Evolutionary conservation across 805 yeast species (phyloP).

Genomic region (Kodamaea kaohsiungensis): DNA sequence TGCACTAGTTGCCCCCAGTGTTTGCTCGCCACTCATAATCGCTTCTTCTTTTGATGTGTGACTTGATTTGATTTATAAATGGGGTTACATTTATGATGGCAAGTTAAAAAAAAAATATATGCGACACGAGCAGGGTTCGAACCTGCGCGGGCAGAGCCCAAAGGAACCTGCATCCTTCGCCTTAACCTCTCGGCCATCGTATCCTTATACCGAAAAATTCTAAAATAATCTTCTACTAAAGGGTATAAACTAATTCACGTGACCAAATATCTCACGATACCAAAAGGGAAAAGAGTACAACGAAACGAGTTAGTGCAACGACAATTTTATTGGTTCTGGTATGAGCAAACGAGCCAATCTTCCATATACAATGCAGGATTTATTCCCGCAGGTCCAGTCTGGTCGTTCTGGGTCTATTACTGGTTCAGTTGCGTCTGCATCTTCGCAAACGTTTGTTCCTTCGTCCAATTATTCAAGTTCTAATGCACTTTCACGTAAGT

Average conservation of each 20-base stretch:
- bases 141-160: slow-evolving; percentile 81
- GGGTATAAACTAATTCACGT: neutral
- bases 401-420: slow-evolving; percentile 15
- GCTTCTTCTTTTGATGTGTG: neutral
- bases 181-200: slow-evolving; percentile 79
- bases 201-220: slow-evolving; percentile 15
- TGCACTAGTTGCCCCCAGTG: neutral
- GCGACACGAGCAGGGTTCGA: slow-evolving; percentile 78
- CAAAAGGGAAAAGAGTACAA: slow-evolving; percentile 6
- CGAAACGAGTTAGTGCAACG: neutral
- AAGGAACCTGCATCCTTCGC: slow-evolving; percentile 74
- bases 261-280: neutral
- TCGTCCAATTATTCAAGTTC: slow-evolving; percentile 10
- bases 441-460: slow-evolving; percentile 16
- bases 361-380: slow-evolving; percentile 45
- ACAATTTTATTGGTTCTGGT: neutral
- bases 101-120: slow-evolving; percentile 29
- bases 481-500: slow-evolving; percentile 11
- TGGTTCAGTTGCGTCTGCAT: slow-evolving; percentile 19
- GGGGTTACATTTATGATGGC: too few species aligned
- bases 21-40: neutral
- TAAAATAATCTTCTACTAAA: neutral
- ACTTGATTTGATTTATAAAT: neutral
- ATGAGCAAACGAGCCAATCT: slow-evolving; percentile 41
- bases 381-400: slow-evolving; percentile 32